Conservation (phyloP, 1,139 yeast genomes). For the Hyphopichia fennica region DNA sequence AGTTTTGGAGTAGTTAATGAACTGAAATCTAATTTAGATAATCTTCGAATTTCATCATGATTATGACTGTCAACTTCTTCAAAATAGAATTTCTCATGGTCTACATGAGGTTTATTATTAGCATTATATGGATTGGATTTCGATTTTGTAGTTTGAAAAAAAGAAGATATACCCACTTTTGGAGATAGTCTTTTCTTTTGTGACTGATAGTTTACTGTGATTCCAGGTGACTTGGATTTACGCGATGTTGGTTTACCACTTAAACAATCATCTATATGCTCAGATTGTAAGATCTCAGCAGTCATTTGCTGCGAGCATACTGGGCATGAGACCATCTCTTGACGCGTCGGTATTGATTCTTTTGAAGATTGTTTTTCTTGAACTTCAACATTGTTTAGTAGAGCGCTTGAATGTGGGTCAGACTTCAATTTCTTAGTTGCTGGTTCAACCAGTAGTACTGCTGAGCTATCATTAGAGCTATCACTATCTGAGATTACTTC, state of each 20-base stretch:
- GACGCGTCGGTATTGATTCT: slow-evolving; percentile 13
- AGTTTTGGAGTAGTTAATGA: slow-evolving; percentile 61
- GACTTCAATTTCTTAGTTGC: slow-evolving; percentile 8
- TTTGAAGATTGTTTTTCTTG: neutral
- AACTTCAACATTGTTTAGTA: slow-evolving; percentile 5
- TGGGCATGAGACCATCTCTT: slow-evolving; percentile 61
- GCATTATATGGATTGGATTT: slow-evolving; percentile 3
- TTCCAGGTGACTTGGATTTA: slow-evolving; percentile 5
- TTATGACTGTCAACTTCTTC: slow-evolving; percentile 28
- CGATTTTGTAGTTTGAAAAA: slow-evolving; percentile 24
- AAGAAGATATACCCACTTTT: slow-evolving; percentile 30
- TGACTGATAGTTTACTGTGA: slow-evolving; percentile 1
- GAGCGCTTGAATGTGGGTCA: neutral
- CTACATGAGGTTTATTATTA: slow-evolving; percentile 8
- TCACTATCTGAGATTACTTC: slow-evolving; percentile 4
- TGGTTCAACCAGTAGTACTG: neutral
- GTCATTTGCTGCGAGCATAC: slow-evolving; percentile 62
- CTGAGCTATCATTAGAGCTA: neutral
- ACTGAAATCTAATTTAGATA: slow-evolving; percentile 64
- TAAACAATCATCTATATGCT: slow-evolving; percentile 74
- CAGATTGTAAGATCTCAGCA: slow-evolving; percentile 55
- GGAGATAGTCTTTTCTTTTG: slow-evolving; percentile 10
- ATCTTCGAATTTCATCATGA: slow-evolving; percentile 23
- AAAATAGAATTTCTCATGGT: slow-evolving; percentile 33
- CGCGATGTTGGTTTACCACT: slow-evolving; percentile 20